Conservation (phyloP, 2,329 filamentous ascomycete genomes). For the Passalora sequoiae region DNA sequence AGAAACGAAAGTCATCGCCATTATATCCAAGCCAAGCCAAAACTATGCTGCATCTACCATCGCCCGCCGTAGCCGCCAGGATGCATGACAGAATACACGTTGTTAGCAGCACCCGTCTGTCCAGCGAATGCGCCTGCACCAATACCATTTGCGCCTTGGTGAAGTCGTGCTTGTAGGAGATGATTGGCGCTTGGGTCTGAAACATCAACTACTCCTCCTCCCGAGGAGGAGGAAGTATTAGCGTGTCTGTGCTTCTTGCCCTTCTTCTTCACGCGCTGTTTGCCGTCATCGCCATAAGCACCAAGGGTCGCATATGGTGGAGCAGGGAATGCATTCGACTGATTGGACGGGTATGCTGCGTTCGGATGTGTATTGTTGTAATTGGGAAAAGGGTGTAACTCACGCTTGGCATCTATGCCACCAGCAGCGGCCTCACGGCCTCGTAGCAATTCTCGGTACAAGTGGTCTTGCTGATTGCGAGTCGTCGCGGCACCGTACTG, state of each 20-base stretch:
- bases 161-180: slow-evolving; percentile 72
- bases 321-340: slow-evolving; percentile 22
- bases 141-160: slow-evolving; percentile 71
- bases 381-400: slow-evolving; percentile 31
- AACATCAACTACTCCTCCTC: slow-evolving; percentile 95
- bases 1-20: slow-evolving; percentile 20
- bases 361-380: slow-evolving; percentile 20
- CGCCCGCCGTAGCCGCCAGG: slow-evolving; percentile 27
- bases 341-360: slow-evolving; percentile 22
- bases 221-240: slow-evolving; percentile 98
- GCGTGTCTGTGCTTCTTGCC: slow-evolving; percentile 99
- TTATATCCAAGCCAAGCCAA: slow-evolving; percentile 13
- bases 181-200: slow-evolving; percentile 89
- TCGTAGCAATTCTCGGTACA: slow-evolving; percentile 22
- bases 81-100: slow-evolving; percentile 31
- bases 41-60: slow-evolving; percentile 25
- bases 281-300: slow-evolving; percentile 29
- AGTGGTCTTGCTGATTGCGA: slow-evolving; percentile 26
- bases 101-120: slow-evolving; percentile 23
- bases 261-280: slow-evolving; percentile 92
- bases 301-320: slow-evolving; percentile 23
- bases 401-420: slow-evolving; percentile 29
- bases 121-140: slow-evolving; percentile 24
- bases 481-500: slow-evolving; percentile 56
- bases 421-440: slow-evolving; percentile 18